phyloP scores from a whole-genome alignment of 164 flowering plant genomes.

The Magnolia kwangsiensis region DNA sequence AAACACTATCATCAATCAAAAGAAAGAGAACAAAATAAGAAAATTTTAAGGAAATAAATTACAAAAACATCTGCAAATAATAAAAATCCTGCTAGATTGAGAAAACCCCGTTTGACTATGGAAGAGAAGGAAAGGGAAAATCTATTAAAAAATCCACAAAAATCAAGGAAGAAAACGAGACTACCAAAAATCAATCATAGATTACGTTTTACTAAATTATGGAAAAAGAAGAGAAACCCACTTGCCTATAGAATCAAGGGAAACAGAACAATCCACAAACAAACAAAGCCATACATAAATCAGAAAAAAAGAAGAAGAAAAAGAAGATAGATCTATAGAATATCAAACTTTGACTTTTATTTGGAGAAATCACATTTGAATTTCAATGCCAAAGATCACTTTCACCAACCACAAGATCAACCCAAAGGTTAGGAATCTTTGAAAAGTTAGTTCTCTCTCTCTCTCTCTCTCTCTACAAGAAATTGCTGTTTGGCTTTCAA shows the following conservation, averaged over 20 bases:
- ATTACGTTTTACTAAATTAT: not conserved
- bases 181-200: not conserved
- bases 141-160: not conserved
- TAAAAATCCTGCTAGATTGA: not conserved
- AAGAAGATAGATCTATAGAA: not conserved
- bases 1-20: not conserved
- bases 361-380: too few relatives aligned
- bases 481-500: too few relatives aligned
- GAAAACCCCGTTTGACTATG: not conserved
- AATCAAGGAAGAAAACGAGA: not conserved
- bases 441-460: too few relatives aligned
- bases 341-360: too few relatives aligned
- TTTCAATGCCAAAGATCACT: too few relatives aligned
- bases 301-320: not conserved
- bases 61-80: not conserved
- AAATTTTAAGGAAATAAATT: not conserved
- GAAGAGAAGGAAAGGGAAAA: not conserved
- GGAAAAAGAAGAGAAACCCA: not conserved
- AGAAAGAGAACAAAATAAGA: not conserved
- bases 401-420: too few relatives aligned
- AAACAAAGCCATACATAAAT: not conserved
- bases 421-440: too few relatives aligned
- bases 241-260: not conserved
- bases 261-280: not conserved
- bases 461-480: too few relatives aligned